Evolutionary conservation across 257 asterid genomes (phyloP).

Genomic region (Solanum lignicaule): DNA sequence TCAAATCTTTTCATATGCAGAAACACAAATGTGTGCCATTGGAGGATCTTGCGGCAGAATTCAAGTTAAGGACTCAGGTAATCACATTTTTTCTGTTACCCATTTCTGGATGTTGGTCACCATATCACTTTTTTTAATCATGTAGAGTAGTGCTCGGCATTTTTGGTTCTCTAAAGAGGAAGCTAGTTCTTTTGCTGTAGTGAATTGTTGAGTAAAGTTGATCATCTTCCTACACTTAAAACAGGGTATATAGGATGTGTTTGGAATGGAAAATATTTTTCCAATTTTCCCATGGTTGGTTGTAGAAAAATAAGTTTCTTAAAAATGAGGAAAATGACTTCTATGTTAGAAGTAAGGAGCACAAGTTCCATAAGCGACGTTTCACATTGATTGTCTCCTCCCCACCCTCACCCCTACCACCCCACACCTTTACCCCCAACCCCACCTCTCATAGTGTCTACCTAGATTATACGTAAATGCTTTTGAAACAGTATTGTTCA

Average conservation of each 20-base stretch:
- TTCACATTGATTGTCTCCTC: background rate
- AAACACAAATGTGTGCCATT: constrained; percentile 87
- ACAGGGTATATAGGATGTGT: background rate
- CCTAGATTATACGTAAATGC: background rate
- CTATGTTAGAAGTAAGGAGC: background rate
- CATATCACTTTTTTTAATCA: background rate
- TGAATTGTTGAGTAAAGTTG: background rate
- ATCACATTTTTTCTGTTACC: background rate
- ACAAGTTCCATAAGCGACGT: background rate
- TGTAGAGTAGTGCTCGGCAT: background rate
- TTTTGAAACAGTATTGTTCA: background rate
- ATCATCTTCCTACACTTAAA: background rate
- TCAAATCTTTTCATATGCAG: constrained; percentile 26
- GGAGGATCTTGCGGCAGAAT: constrained; percentile 98
- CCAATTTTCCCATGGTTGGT: background rate
- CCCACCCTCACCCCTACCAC: background rate
- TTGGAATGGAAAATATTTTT: background rate
- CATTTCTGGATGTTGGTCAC: background rate
- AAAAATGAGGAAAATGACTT: background rate
- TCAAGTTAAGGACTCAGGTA: constrained; percentile 94
- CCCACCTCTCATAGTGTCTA: background rate
- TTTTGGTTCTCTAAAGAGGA: background rate
- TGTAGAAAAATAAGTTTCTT: background rate
- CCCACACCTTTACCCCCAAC: background rate
- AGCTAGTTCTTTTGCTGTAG: background rate